Evolutionary conservation across 192 early-diverging fungal species (phyloP), one percentile per base, ranked within the genome.

Genomic region (Glomus cerebriforme): DNA sequence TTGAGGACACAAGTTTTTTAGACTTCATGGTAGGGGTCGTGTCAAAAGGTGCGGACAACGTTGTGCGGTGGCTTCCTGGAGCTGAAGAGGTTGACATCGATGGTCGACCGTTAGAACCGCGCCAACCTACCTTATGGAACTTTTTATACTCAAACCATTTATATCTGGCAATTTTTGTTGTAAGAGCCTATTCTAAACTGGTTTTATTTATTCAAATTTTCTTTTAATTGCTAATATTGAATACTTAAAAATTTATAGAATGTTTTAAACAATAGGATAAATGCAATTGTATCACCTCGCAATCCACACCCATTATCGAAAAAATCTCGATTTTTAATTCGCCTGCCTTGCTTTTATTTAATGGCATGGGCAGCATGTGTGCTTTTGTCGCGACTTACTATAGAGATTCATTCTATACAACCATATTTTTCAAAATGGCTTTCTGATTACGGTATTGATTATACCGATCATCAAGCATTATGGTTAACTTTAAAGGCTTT

Each of bases 241-340:
- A 74, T 37, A 12, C 19, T 58, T 35, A 8, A 35, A 63, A 39
- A 59, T 45, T 75, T 34, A 58, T 58, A 87, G 86, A 85, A 80
- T 59, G 82, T 87, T 43, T 79, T 87, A 17, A 66, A 85, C 60
- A 87, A 87, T 79, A 81, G 86, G 59, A 87, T 87, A 58, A 84
- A 87, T 75, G 86, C 86, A 13, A 87, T 87, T 72, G 84, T 87
- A 9, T 79, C 84, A 0, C 86, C 86, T 34, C 81, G 83, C n/a
- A 85, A 83, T 32, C 82, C 86, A 29, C 80, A 81, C 34, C 86
- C 86, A 0, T 59, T 85, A 31, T 81, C 82, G 60, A 77, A 83
- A 22, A 82, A 79, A 6, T 79, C 83, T 74, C 74, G 82, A 32
- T 81, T 87, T 29, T 80, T 81, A 13, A 74, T 87, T 49, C 84